Percentiles rank a stretch among this genome's conserved stretches.
phyloP scores from a whole-genome alignment of 441 rosid species.

The Pelargonium myrrhifolium region DNA sequence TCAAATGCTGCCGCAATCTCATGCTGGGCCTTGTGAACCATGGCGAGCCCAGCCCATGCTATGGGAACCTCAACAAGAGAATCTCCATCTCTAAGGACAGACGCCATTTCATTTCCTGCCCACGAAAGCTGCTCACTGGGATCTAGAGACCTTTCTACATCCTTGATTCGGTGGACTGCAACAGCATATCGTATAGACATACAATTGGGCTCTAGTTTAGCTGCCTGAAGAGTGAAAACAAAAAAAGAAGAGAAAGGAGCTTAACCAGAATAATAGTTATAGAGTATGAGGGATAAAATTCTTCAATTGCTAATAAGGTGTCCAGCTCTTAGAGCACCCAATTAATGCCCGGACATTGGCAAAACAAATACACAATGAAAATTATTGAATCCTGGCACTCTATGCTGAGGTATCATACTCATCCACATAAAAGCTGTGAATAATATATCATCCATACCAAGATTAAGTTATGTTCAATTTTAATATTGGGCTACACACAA shows the following conservation, averaged over 20 bases:
- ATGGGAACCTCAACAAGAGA: slow-evolving; percentile 59
- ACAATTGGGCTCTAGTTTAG: slow-evolving; percentile 83
- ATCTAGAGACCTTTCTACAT: slow-evolving; percentile 91
- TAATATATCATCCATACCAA: too few relatives aligned
- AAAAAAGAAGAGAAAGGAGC: slow-evolving; percentile 9
- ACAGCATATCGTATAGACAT: slow-evolving; percentile 88
- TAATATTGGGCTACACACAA: too few relatives aligned
- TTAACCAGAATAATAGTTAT: slow-evolving; percentile 9
- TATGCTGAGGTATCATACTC: too few relatives aligned
- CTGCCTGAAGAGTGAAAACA: slow-evolving; percentile 48
- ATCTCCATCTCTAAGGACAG: slow-evolving; percentile 84
- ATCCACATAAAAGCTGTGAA: too few relatives aligned
- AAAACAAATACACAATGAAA: too few relatives aligned
- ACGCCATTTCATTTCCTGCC: slow-evolving; percentile 98
- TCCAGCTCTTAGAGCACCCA: too few relatives aligned
- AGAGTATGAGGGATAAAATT: slow-evolving; percentile 1
- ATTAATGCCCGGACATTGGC: too few relatives aligned
- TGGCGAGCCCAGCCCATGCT: slow-evolving; percentile 93
- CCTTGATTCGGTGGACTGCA: slow-evolving; percentile 81
- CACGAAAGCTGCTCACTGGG: slow-evolving; percentile 71
- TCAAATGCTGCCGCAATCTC: slow-evolving; percentile 82
- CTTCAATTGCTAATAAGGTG: background rate
- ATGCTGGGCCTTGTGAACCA: slow-evolving; percentile 85
- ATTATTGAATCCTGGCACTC: too few relatives aligned
- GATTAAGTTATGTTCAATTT: too few relatives aligned